A percentile compares a stretch with the other conserved stretches of the same genome.
These are phyloP conservation scores for Coemansia sp. DNA, from an alignment of 192 early-diverging fungal species.

Conservation along the genomic window DNA sequence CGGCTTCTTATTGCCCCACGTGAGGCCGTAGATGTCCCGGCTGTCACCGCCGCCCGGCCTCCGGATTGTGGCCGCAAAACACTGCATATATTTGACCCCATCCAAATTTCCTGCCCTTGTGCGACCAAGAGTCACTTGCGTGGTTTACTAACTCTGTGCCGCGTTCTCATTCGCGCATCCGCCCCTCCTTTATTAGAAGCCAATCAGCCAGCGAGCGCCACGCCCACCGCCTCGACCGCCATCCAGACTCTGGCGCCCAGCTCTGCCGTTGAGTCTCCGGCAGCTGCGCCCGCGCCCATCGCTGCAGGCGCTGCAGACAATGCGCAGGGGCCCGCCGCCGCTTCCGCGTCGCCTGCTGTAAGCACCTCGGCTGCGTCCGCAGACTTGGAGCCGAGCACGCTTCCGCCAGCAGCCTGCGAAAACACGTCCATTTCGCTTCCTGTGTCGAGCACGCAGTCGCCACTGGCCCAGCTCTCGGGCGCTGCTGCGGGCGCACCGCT, in stretches of 20 bases:
- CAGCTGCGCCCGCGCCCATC: conserved; percentile 10
- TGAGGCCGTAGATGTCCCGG: not conserved
- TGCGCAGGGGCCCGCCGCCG: conserved; percentile 3
- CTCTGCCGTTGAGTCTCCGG: not conserved
- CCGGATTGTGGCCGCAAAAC: conserved; percentile 2
- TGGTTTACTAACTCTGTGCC: conserved; percentile 9
- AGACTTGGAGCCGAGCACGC: not conserved
- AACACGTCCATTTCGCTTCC: conserved; percentile 24
- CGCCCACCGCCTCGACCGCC: conserved; percentile 15
- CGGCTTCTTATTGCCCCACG: not conserved
- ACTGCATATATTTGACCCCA: conserved; percentile 27
- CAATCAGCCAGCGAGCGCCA: conserved; percentile 23
- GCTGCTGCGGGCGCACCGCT: conserved; percentile 38
- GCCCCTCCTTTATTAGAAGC: conserved; percentile 22
- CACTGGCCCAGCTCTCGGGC: conserved; percentile 20
- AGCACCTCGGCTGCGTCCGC: conserved; percentile 4
- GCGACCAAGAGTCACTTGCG: conserved; percentile 4
- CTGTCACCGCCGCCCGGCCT: not conserved
- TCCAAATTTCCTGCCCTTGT: conserved; percentile 7
- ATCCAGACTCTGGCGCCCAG: conserved; percentile 11
- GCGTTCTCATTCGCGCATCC: conserved; percentile 5
- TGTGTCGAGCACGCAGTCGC: conserved; percentile 25
- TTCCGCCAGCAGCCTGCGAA: not conserved
- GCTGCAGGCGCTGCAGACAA: conserved; percentile 8
- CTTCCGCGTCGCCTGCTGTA: conserved; percentile 9